Percentiles rank a stretch among this genome's conserved stretches.
phyloP scores from a whole-genome alignment of 352 stramenopile species.

The Albugo laibachii region DNA sequence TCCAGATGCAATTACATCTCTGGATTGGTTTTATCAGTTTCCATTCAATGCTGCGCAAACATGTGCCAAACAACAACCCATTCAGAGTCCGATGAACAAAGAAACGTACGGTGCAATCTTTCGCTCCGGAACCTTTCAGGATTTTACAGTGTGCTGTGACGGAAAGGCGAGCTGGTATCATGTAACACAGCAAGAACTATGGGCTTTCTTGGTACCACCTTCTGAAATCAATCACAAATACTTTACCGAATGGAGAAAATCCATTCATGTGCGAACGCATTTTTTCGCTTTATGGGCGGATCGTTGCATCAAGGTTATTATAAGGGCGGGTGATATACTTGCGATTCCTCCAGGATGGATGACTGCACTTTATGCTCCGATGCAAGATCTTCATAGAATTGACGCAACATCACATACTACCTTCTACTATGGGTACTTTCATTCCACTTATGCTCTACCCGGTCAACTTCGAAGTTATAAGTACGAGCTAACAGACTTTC shows the following conservation, averaged over 20 bases:
- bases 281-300: slow-evolving; percentile 52
- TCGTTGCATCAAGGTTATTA: slow-evolving; percentile 46
- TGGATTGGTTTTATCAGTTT: slow-evolving; percentile 29
- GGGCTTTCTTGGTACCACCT: slow-evolving; percentile 47
- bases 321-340: slow-evolving; percentile 24
- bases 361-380: slow-evolving; percentile 30
- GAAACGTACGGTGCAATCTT: slow-evolving; percentile 42
- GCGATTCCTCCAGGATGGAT: slow-evolving; percentile 51
- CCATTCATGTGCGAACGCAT: slow-evolving; percentile 13
- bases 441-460: too few species aligned
- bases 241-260: slow-evolving; percentile 37
- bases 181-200: slow-evolving; percentile 32
- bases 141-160: slow-evolving; percentile 33
- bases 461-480: too few species aligned
- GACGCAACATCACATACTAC: too few species aligned
- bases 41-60: slow-evolving; percentile 3
- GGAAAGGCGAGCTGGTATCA: slow-evolving; percentile 42
- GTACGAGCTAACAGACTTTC: too few species aligned
- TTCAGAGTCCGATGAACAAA: slow-evolving; percentile 8
- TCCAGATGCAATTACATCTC: slow-evolving; percentile 22
- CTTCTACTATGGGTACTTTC: too few species aligned
- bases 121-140: slow-evolving; percentile 30
- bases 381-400: too few species aligned
- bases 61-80: slow-evolving; percentile 4
- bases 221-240: slow-evolving; percentile 18